A percentile compares a stretch with the other conserved stretches of the same genome.
Conservation (phyloP, 1,139 yeast species). For the Blastobotrys persicus region DNA sequence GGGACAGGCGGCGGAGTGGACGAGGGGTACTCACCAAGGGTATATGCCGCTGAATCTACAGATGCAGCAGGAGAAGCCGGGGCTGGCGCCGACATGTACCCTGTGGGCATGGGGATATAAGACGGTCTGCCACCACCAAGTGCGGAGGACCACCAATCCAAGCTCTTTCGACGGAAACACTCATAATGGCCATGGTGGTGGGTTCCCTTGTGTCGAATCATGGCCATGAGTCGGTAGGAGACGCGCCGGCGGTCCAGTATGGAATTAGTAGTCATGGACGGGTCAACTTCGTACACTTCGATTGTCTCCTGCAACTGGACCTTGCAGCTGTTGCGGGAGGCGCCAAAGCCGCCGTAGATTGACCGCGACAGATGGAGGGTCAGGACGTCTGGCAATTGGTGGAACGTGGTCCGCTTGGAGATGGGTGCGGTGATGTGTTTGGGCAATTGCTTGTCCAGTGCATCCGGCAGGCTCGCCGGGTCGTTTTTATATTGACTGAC, state of each 20-base stretch:
- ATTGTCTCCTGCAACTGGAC: constrained; percentile 63
- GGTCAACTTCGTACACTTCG: constrained; percentile 43
- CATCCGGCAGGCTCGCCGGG: constrained; percentile 33
- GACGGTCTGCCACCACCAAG: background rate
- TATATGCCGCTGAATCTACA: constrained; percentile 2
- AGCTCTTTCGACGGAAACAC: constrained; percentile 36
- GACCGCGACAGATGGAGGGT: constrained; percentile 83
- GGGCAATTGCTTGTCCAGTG: constrained; percentile 37
- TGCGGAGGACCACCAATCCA: constrained; percentile 18
- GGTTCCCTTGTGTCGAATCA: constrained; percentile 83
- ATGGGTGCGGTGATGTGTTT: constrained; percentile 59
- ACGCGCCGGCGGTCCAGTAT: constrained; percentile 19
- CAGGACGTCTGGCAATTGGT: constrained; percentile 66
- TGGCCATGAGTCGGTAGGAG: constrained; percentile 60
- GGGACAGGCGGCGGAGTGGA: constrained; percentile 9
- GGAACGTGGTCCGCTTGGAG: constrained; percentile 58
- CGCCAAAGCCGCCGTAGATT: constrained; percentile 65
- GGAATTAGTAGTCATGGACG: background rate
- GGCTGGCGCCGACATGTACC: constrained; percentile 9
- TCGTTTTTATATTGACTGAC: constrained; percentile 23
- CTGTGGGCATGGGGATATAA: constrained; percentile 3
- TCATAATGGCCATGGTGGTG: constrained; percentile 82
- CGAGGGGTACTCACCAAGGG: background rate
- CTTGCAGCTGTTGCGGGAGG: constrained; percentile 72
- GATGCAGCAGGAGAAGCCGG: constrained; percentile 9